Percentiles rank a stretch among this genome's conserved stretches.
Conservation (phyloP, 352 stramenopile genomes). For the Phytophthora pini region DNA sequence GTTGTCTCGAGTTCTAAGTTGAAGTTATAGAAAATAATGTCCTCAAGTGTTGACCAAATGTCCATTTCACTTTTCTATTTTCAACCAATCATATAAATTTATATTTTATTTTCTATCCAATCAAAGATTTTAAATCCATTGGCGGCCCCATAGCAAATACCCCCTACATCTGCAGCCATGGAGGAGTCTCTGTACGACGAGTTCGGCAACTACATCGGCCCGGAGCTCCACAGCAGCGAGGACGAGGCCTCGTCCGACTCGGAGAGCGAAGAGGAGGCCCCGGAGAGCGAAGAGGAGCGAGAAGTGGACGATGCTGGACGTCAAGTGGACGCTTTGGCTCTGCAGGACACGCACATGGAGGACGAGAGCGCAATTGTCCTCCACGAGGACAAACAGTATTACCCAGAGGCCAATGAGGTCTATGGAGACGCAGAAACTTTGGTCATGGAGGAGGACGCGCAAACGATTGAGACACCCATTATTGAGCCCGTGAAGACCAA, state of each 20-base stretch:
- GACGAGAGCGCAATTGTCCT: constrained; percentile 96
- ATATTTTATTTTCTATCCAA: constrained; percentile 12
- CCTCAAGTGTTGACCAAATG: constrained; percentile 1
- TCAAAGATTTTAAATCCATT: constrained; percentile 24
- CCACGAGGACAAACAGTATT: constrained; percentile 99
- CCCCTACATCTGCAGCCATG: constrained; percentile 51
- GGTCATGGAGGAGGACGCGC: constrained; percentile 99
- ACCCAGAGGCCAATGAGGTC: constrained; percentile 97
- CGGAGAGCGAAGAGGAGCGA: constrained; percentile 45
- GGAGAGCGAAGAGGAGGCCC: constrained; percentile 44
- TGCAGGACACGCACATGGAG: constrained; percentile 56
- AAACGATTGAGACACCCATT: constrained; percentile 98
- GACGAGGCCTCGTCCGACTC: constrained; percentile 67
- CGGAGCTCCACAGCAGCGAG: constrained; percentile 92
- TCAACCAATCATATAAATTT: constrained; percentile 14
- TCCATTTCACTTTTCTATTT: neutral
- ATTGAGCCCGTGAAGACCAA: constrained; percentile 96
- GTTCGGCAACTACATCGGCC: constrained; percentile 99
- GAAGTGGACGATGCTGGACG: constrained; percentile 29
- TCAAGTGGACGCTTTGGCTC: constrained; percentile 54
- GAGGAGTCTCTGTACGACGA: constrained; percentile 99
- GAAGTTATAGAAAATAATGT: constrained; percentile 3
- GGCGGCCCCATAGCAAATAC: neutral
- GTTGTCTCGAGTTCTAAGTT: constrained; percentile 43
- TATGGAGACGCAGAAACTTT: constrained; percentile 97